phyloP scores from a whole-genome alignment of 2,329 filamentous ascomycete genomes.

The Talaromyces funiculosus region DNA sequence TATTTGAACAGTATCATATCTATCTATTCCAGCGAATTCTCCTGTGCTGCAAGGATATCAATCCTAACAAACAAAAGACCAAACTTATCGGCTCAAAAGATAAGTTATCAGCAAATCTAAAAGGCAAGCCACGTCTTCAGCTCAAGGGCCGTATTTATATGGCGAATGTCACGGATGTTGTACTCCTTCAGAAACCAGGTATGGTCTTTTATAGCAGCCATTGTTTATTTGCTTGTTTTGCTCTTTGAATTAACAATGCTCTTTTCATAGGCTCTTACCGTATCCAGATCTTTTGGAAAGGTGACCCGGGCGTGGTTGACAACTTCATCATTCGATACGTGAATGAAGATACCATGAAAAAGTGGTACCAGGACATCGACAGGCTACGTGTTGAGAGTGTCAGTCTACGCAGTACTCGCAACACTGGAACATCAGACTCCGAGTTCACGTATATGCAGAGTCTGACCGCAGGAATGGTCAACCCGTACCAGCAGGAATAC shows the following conservation, averaged over 20 bases:
- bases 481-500: constrained; percentile 68
- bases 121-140: constrained; percentile 71
- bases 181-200: constrained; percentile 84
- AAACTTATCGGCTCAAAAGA: constrained; percentile 60
- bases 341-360: constrained; percentile 88
- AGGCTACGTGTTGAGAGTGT: constrained; percentile 60
- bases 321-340: constrained; percentile 93
- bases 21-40: constrained; percentile 95
- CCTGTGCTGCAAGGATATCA: constrained; percentile 92
- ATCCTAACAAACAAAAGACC: constrained; percentile 72
- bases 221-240: not conserved
- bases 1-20: constrained; percentile 71
- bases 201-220: constrained; percentile 28
- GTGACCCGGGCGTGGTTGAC: constrained; percentile 89
- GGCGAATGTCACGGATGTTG: constrained; percentile 95
- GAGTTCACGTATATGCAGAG: constrained; percentile 76
- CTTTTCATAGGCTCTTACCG: constrained; percentile 69
- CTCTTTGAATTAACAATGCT: not conserved
- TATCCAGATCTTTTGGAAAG: constrained; percentile 98
- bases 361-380: constrained; percentile 79
- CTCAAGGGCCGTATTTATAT: constrained; percentile 98
- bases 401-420: constrained; percentile 47
- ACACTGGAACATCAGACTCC: constrained; percentile 54
- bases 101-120: constrained; percentile 63
- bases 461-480: constrained; percentile 58